Percentiles rank a stretch among this genome's conserved stretches.
Evolutionary conservation across 2,329 filamentous ascomycete species (phyloP).

Genomic region (Talaromyces sp.): DNA sequence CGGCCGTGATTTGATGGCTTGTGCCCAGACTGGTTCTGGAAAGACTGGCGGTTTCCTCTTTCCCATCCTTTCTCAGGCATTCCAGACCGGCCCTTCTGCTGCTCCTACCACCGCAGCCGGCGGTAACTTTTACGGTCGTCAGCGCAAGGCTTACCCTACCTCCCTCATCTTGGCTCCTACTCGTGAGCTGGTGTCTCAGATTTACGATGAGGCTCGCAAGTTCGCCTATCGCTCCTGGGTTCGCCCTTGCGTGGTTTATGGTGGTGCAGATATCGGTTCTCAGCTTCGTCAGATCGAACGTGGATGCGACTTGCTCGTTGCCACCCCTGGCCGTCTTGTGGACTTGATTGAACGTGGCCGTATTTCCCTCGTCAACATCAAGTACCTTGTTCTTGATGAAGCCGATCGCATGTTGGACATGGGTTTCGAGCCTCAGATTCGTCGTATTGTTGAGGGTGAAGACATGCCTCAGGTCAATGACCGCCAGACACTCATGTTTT

Average conservation of each 20-base stretch:
- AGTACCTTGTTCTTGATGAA: conserved; percentile 97
- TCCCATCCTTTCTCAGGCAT: conserved; percentile 97
- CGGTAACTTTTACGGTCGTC: conserved; percentile 70
- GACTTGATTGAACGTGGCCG: conserved; percentile 97
- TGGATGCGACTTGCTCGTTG: conserved; percentile 93
- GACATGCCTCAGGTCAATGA: conserved; percentile 83
- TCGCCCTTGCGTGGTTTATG: conserved; percentile 95
- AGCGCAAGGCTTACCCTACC: conserved; percentile 96
- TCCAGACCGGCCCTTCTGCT: conserved; percentile 76
- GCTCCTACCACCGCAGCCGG: conserved; percentile 59
- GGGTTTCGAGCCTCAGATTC: conserved; percentile 99
- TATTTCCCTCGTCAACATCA: conserved; percentile 97
- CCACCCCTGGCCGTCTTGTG: conserved; percentile 93
- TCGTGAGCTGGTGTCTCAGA: conserved; percentile 97
- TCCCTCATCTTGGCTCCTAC: conserved; percentile 94
- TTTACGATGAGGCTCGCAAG: conserved; percentile 95
- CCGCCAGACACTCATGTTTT: conserved; percentile 99
- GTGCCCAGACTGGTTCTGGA: conserved; percentile 98
- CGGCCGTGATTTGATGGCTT: conserved; percentile 97
- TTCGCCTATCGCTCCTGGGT: conserved; percentile 99
- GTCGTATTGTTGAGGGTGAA: conserved; percentile 95
- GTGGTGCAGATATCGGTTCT: conserved; percentile 96
- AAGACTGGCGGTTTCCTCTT: conserved; percentile 99
- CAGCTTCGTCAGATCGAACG: conserved; percentile 98
- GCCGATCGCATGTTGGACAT: conserved; percentile 99